Base-by-base conservation (phyloP, 2,329 filamentous ascomycete species). In the Neoarthrinium moseri region DNA sequence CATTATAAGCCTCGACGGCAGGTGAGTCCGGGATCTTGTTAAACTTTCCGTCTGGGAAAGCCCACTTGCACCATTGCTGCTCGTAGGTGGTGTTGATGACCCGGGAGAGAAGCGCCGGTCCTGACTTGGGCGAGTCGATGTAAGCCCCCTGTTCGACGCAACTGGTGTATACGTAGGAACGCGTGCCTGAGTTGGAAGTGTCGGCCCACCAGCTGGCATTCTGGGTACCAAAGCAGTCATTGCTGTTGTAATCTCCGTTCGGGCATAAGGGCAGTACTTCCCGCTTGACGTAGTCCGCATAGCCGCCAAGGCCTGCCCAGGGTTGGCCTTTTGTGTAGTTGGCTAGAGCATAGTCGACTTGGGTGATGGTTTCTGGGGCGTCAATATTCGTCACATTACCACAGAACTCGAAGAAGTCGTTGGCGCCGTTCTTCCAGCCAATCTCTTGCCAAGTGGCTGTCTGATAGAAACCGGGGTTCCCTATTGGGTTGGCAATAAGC, bases 31-130 rank as follows among this genome's bases (percentile, higher is more conserved):
- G 72, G 18, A 78, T 69, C 23, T 54, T 52, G 51, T 74, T 76
- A 58, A 70, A 66, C 21, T 64, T 43, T 1, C 75, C 75, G 1
- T 63, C 49, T 1, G 74, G 70, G 51, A 78, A 80, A 1, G 75
- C 73, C 74, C 75, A 75, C n/a, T 54, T 68, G 52, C 76, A 79
- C 74, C 75, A 79, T 57, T 78, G 71, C 51, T 77, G 75, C 29
- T 74, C 78, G 57, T 79, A 79, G 32, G 68, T 61, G 7, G 65
- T 65, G 38, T 74, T 64, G 4, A 79, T 52, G 0, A 72, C 71
- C 5, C 72, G 66, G 1, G 73, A 75, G 15, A 80, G 61, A 3
- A 80, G 61, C 1, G 67, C 67, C 1, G 73, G 74, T 0, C 69
- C 69, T 6, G 64, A 54, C 17, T 64, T 56, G 0, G 70, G 66